These are phyloP conservation scores for Rubroboletus satanas DNA, from an alignment of 768 basidiomycete species.

Conservation along the genomic window DNA sequence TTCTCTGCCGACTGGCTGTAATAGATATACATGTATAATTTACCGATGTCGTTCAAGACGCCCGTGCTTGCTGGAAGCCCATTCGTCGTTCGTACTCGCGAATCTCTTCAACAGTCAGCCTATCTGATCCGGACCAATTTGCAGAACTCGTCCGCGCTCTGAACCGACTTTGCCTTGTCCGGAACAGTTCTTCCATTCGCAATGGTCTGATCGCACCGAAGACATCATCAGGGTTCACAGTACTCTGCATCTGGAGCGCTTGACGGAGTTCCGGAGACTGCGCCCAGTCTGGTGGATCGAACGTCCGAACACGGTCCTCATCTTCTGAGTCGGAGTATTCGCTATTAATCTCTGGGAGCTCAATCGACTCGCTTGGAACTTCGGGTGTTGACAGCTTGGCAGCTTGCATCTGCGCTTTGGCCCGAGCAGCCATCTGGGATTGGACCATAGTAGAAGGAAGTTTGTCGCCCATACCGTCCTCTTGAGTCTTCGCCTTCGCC, in stretches of 20 bases:
- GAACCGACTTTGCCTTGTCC: constrained; percentile 72
- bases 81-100: constrained; percentile 84
- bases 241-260: constrained; percentile 77
- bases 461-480: constrained; percentile 45
- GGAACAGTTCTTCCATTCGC: constrained; percentile 93
- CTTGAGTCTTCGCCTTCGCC: constrained; percentile 42
- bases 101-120: constrained; percentile 80
- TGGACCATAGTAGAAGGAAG: constrained; percentile 65
- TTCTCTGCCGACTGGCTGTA: background rate
- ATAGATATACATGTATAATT: constrained; percentile 8
- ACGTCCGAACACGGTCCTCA: constrained; percentile 71
- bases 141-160: constrained; percentile 89
- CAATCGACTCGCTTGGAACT: constrained; percentile 74
- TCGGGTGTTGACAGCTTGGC: constrained; percentile 45
- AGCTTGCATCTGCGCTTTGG: constrained; percentile 63
- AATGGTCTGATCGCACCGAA: constrained; percentile 87
- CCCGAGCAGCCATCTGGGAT: constrained; percentile 67
- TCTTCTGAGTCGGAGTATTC: constrained; percentile 98
- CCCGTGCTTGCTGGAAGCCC: constrained; percentile 58
- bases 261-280: constrained; percentile 83
- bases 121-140: constrained; percentile 94
- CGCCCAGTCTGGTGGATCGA: constrained; percentile 82
- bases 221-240: constrained; percentile 86
- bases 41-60: constrained; percentile 15
- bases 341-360: constrained; percentile 92